phyloP scores from a whole-genome alignment of 495 filamentous ascomycete genomes.

The Astrocystis sublimbata region DNA sequence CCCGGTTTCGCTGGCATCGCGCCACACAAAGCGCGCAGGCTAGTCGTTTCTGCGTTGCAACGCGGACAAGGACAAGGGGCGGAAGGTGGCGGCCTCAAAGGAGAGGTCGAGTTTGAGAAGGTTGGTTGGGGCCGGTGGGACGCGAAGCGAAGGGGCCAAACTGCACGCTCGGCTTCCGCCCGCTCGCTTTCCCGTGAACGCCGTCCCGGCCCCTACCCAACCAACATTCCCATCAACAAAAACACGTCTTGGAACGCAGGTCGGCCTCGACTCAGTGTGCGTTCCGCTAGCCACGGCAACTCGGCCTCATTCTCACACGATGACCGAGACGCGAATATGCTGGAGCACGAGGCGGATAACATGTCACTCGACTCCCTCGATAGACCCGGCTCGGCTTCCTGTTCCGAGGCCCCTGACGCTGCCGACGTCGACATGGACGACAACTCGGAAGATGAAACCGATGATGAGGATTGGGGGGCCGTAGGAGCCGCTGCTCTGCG shows the following conservation, averaged over 20 bases:
- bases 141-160: slow-evolving; percentile 70
- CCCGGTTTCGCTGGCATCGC: slow-evolving; percentile 91
- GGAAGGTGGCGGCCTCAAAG: slow-evolving; percentile 64
- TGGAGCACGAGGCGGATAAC: slow-evolving; percentile 88
- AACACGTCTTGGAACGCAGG: slow-evolving; percentile 47
- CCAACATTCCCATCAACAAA: slow-evolving; percentile 68
- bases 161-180: slow-evolving; percentile 46
- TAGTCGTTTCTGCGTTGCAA: slow-evolving; percentile 84
- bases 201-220: slow-evolving; percentile 48
- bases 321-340: slow-evolving; percentile 67
- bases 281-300: slow-evolving; percentile 62
- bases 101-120: slow-evolving; percentile 90
- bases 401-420: slow-evolving; percentile 73
- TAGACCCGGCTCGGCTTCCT: slow-evolving; percentile 67
- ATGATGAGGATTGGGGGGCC: slow-evolving; percentile 95
- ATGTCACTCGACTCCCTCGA: slow-evolving; percentile 94
- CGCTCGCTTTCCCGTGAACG: slow-evolving; percentile 46
- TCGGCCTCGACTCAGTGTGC: slow-evolving; percentile 52
- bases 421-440: slow-evolving; percentile 63
- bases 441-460: slow-evolving; percentile 82
- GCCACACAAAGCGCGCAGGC: slow-evolving; percentile 84
- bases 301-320: slow-evolving; percentile 74
- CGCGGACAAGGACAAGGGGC: slow-evolving; percentile 58
- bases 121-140: slow-evolving; percentile 98
- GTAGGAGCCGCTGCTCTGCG: slow-evolving; percentile 85